Base-by-base conservation (phyloP, 257 asterid genomes). In the Paulownia fortunei region DNA sequence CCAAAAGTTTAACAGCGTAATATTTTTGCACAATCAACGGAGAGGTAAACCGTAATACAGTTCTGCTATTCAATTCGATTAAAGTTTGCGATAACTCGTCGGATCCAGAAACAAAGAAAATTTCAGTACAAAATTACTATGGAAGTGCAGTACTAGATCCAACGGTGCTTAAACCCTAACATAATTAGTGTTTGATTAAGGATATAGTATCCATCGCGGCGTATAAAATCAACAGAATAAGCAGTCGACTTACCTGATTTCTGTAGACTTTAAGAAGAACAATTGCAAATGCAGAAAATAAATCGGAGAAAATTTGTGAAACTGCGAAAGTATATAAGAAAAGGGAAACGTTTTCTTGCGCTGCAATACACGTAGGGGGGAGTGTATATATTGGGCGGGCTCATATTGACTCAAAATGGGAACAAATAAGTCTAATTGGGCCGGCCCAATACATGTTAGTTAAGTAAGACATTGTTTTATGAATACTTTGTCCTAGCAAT, bases 261-360 rank as follows among this genome's bases (percentile, higher is more conserved):
- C 23, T 62, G 80, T 39, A 61, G 30, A 52, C 11, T 79, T 37
- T 26, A 23, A 27, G 54, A 67, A 66, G 58, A 78, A 21, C 13
- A 78, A 67, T 47, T 32, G 73, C 47, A 59, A 74, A 63, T 7
- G 64, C 15, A 12, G 75, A 76, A 66, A 49, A 68, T 15, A 26
- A 41, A 69, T 21, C 30, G 34, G 67, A 63, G 44, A 32, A 69
- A 18, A 8, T 39, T 37, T 18, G 59, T 18, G 58, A 37, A 27
- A 54, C 6, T 10, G 16, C 36, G 21, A 56, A 32, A 30, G 67
- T 34, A 24, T 5, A 67, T 58, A 34, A 16, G 65, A 21, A 78
- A 32, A n/a, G 9, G 47, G n/a, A 51, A 21, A 55, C 9, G 78
- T 47, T 79, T 83, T 79, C 87, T 72, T 83, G 84, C 34, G 64